These are phyloP conservation scores for Mercurialis annua DNA, from an alignment of 345 rosid genomes.

Conservation along the genomic window DNA sequence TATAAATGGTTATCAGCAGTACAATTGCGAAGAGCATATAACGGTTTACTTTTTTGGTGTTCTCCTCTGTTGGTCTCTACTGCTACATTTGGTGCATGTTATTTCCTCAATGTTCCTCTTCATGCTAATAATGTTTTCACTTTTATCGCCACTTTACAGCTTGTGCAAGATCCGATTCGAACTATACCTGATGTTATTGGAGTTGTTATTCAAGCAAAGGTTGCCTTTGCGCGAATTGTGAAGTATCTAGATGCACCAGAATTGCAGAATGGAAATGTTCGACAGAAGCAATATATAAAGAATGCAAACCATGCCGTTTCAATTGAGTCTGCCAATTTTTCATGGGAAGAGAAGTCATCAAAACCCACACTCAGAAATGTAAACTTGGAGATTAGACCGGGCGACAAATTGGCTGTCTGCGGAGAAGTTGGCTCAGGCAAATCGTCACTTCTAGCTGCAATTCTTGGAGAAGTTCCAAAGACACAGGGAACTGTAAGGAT, in stretches of 20 bases:
- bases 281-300: slow-evolving; percentile 33
- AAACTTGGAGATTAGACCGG: slow-evolving; percentile 49
- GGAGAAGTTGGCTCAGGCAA: slow-evolving; percentile 99
- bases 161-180: slow-evolving; percentile 87
- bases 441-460: slow-evolving; percentile 84
- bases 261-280: slow-evolving; percentile 50
- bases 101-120: slow-evolving; percentile 69
- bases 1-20: slow-evolving; percentile 68
- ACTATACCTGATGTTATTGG: slow-evolving; percentile 82
- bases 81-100: slow-evolving; percentile 85
- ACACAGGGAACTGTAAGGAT: slow-evolving; percentile 64
- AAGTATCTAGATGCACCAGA: slow-evolving; percentile 87
- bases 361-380: slow-evolving; percentile 63
- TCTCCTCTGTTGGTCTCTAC: slow-evolving; percentile 87
- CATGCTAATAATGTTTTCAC: slow-evolving; percentile 87
- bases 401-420: slow-evolving; percentile 81
- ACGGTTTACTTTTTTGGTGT: slow-evolving; percentile 73
- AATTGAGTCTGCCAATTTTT: slow-evolving; percentile 62
- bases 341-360: slow-evolving; percentile 65
- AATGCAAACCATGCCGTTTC: slow-evolving; percentile 31
- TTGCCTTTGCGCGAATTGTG: slow-evolving; percentile 70
- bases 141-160: slow-evolving; percentile 79
- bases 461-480: slow-evolving; percentile 83
- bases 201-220: slow-evolving; percentile 83
- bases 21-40: slow-evolving; percentile 68